Evolutionary conservation across 2,329 filamentous ascomycete species (phyloP).

Genomic region (Pseudogymnoascus sp.): DNA sequence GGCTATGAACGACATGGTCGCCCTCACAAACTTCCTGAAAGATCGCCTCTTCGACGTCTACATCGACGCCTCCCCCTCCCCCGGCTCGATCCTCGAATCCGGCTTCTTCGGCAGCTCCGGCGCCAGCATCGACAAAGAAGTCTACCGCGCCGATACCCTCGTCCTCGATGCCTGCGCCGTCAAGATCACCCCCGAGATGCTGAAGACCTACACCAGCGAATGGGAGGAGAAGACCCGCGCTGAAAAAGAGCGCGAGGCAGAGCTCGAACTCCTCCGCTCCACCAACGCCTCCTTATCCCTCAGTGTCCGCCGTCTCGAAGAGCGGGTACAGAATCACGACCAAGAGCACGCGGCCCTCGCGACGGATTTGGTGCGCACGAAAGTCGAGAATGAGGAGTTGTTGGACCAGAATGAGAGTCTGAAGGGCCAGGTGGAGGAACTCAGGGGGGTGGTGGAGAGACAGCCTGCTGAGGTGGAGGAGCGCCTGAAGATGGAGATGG

Average conservation of each 20-base stretch:
- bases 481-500: slow-evolving; percentile 76
- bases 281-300: slow-evolving; percentile 62
- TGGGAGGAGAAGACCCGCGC: slow-evolving; percentile 87
- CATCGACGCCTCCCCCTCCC: slow-evolving; percentile 87
- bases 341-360: slow-evolving; percentile 85
- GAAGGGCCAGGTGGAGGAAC: slow-evolving; percentile 75
- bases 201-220: slow-evolving; percentile 74
- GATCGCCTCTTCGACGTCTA: slow-evolving; percentile 95
- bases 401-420: slow-evolving; percentile 85
- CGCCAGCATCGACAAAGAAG: slow-evolving; percentile 83
- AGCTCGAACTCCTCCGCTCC: slow-evolving; percentile 67
- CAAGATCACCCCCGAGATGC: slow-evolving; percentile 73
- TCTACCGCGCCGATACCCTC: slow-evolving; percentile 90
- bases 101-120: slow-evolving; percentile 95
- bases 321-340: slow-evolving; percentile 81
- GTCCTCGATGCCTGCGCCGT: slow-evolving; percentile 88
- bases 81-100: slow-evolving; percentile 88
- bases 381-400: slow-evolving; percentile 88
- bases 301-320: slow-evolving; percentile 78
- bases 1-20: slow-evolving; percentile 82
- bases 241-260: slow-evolving; percentile 75
- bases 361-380: slow-evolving; percentile 83
- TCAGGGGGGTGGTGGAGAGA: slow-evolving; percentile 79
- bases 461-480: slow-evolving; percentile 86
- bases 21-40: slow-evolving; percentile 83